These are phyloP conservation scores for Aspergillus sclerotialis DNA, from an alignment of 2,329 filamentous ascomycete genomes.

Conservation along the genomic window DNA sequence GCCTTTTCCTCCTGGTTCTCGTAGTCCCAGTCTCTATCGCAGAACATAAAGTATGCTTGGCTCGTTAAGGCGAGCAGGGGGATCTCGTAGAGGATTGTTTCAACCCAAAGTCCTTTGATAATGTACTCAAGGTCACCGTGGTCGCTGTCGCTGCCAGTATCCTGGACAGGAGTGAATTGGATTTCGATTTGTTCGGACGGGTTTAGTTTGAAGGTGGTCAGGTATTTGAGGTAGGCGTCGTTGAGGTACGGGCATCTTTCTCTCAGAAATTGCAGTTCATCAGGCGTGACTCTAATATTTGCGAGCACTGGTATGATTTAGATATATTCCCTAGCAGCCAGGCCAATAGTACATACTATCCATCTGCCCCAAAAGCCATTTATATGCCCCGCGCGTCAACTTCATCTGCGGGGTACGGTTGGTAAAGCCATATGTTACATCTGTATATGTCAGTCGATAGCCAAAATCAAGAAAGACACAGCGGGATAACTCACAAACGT, in stretches of 20 bases:
- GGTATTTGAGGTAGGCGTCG: conserved; percentile 69
- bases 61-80: conserved; percentile 85
- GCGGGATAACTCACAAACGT: conserved; percentile 40
- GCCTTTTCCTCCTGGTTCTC: conserved; percentile 80
- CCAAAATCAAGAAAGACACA: background rate
- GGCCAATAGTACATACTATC: conserved; percentile 49
- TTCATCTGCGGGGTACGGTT: conserved; percentile 95
- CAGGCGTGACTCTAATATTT: conserved; percentile 68
- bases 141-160: conserved; percentile 58
- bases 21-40: conserved; percentile 88
- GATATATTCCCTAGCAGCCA: too few relatives aligned
- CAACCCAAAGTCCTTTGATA: conserved; percentile 78
- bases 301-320: conserved; percentile 68
- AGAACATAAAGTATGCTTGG: conserved; percentile 96
- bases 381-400: conserved; percentile 72
- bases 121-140: conserved; percentile 69
- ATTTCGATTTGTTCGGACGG: conserved; percentile 73
- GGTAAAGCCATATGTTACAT: conserved; percentile 88
- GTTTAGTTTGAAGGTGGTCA: conserved; percentile 72
- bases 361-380: conserved; percentile 80
- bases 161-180: conserved; percentile 50
- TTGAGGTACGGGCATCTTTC: conserved; percentile 75
- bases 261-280: conserved; percentile 74
- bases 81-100: conserved; percentile 97
- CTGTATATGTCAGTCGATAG: conserved; percentile 16